Percentiles rank a stretch among this genome's conserved stretches.
Evolutionary conservation across 805 yeast genomes (phyloP).

Genomic region (Starmerella lactis-condensi): DNA sequence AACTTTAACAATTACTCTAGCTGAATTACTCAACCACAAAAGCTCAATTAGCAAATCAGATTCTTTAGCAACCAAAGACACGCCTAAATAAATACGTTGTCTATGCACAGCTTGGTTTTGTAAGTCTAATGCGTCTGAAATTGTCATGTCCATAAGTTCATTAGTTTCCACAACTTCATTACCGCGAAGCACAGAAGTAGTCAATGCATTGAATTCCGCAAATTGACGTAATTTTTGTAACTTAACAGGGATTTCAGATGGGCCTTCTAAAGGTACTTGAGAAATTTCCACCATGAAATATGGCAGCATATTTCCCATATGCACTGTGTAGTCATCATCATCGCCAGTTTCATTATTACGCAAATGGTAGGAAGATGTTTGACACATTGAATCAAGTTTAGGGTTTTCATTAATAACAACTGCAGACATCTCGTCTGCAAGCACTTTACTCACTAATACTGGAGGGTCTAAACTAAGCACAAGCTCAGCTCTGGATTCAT

Average conservation of each 20-base stretch:
- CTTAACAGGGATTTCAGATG: slow-evolving; percentile 17
- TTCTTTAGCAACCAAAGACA: slow-evolving; percentile 2
- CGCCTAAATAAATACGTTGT: slow-evolving; percentile 6
- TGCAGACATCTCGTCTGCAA: slow-evolving; percentile 12
- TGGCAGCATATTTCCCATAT: slow-evolving; percentile 18
- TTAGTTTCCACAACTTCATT: slow-evolving; percentile 7
- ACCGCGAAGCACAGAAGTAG: slow-evolving; percentile 10
- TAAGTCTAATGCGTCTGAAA: slow-evolving; percentile 17
- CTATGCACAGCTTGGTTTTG: slow-evolving; percentile 12
- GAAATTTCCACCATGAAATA: slow-evolving; percentile 14
- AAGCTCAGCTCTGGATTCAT: slow-evolving; percentile 14
- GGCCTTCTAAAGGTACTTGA: slow-evolving; percentile 19
- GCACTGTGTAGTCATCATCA: slow-evolving; percentile 13
- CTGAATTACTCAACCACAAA: slow-evolving; percentile 6
- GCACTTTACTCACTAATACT: slow-evolving; percentile 14
- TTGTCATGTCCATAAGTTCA: slow-evolving; percentile 14
- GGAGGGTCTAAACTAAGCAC: slow-evolving; percentile 23
- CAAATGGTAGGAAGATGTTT: slow-evolving; percentile 10
- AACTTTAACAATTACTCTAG: slow-evolving; percentile 3
- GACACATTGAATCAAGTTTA: slow-evolving; percentile 8
- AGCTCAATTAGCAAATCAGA: slow-evolving; percentile 2
- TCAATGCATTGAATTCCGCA: slow-evolving; percentile 7
- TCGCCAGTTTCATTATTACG: slow-evolving; percentile 3
- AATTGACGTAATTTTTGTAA: slow-evolving; percentile 15
- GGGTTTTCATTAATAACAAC: slow-evolving; percentile 3